Evolutionary conservation across 2,329 filamentous ascomycete genomes (phyloP).

Genomic region (Raffaelea albimanens): DNA sequence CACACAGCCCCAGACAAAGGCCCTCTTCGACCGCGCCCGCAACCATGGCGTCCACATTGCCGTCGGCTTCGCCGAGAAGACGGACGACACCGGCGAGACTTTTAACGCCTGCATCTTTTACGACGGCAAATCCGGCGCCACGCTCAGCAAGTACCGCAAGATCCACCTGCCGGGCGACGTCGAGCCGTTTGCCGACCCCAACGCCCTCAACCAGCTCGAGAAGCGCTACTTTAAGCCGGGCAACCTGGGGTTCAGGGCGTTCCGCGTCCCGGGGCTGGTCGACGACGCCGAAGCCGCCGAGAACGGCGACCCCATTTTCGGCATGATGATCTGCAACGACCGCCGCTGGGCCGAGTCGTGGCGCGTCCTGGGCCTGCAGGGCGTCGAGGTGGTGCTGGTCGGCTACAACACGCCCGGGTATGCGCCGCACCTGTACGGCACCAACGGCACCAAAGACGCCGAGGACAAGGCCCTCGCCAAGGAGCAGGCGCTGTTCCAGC

Average conservation of each 20-base stretch:
- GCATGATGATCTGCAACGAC: constrained; percentile 46
- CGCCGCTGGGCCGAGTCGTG: constrained; percentile 43
- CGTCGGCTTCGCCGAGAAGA: constrained; percentile 42
- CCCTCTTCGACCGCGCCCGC: constrained; percentile 38
- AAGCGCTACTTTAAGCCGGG: constrained; percentile 46
- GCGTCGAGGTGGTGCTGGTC: constrained; percentile 32
- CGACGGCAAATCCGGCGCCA: constrained; percentile 29
- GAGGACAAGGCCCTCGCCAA: constrained; percentile 27
- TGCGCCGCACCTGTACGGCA: constrained; percentile 35
- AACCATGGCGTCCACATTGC: constrained; percentile 38
- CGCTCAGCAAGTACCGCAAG: constrained; percentile 45
- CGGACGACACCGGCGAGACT: constrained; percentile 17
- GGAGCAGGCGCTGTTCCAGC: constrained; percentile 38
- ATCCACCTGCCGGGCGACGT: constrained; percentile 43
- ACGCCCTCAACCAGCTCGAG: constrained; percentile 41
- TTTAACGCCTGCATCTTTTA: constrained; percentile 45
- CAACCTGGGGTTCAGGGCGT: constrained; percentile 42
- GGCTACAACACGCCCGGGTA: constrained; percentile 41
- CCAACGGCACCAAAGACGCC: constrained; percentile 41
- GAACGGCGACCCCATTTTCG: constrained; percentile 42
- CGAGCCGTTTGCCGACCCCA: constrained; percentile 38
- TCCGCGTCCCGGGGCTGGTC: constrained; percentile 38
- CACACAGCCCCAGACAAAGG: constrained; percentile 32
- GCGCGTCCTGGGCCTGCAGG: constrained; percentile 39
- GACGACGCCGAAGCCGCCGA: constrained; percentile 21